These are phyloP conservation scores for Scytalidium sp. DNA, from an alignment of 2,329 filamentous ascomycete species.

Conservation along the genomic window DNA sequence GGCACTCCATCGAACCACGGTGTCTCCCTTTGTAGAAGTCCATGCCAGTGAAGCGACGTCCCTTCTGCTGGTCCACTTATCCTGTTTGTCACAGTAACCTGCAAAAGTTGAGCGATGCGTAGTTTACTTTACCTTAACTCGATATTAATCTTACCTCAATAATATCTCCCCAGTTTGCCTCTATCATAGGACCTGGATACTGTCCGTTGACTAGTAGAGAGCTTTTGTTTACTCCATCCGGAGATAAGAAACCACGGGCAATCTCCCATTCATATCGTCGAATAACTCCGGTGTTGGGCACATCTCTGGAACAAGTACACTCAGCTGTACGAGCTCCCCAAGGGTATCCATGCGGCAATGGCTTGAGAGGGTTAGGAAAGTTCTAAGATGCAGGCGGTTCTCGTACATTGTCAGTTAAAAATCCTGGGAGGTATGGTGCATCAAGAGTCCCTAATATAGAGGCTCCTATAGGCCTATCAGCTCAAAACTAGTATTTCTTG, in stretches of 20 bases:
- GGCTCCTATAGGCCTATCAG: neutral
- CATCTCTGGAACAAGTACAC: neutral
- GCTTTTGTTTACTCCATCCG: constrained; percentile 21
- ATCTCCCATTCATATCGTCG: neutral
- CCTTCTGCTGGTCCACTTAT: constrained; percentile 13
- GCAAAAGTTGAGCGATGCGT: neutral
- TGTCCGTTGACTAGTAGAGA: constrained; percentile 23
- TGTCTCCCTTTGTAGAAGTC: neutral
- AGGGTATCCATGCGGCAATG: neutral
- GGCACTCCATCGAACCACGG: constrained; percentile 4
- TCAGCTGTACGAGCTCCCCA: neutral
- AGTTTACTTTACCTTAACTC: neutral
- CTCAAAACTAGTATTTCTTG: neutral
- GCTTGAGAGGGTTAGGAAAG: neutral
- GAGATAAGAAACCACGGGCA: constrained; percentile 3
- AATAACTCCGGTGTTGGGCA: neutral
- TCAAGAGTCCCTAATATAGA: neutral
- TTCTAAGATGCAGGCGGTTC: neutral
- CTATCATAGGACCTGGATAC: constrained; percentile 8
- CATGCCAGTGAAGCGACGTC: constrained; percentile 6
- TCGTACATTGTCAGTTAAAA: neutral
- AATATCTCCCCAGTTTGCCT: constrained; percentile 8
- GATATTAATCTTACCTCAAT: neutral
- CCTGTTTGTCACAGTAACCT: constrained; percentile 7
- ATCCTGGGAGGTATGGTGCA: neutral